A percentile compares a stretch with the other conserved stretches of the same genome.
Evolutionary conservation across 768 basidiomycete genomes (phyloP).

Genomic region (Cystofilobasidium bisporidii): DNA sequence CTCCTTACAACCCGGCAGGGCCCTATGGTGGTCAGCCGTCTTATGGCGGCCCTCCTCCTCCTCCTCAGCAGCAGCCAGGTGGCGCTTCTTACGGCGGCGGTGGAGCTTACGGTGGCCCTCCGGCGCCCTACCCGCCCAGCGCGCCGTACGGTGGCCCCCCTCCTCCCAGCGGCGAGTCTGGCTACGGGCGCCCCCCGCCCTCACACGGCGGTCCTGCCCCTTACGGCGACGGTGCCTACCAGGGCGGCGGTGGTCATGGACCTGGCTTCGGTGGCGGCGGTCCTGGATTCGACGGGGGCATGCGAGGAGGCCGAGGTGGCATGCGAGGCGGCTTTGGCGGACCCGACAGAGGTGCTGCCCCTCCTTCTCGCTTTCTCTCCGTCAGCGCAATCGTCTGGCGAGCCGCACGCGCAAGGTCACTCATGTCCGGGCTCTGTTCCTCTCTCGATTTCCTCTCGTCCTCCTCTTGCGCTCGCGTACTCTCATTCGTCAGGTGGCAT

Average conservation of each 20-base stretch:
- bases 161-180: background rate
- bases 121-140: too few relatives aligned
- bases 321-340: conserved; percentile 1
- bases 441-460: background rate
- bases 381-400: too few relatives aligned
- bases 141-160: conserved; percentile 1
- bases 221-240: background rate
- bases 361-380: background rate
- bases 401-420: background rate
- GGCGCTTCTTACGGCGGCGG: background rate
- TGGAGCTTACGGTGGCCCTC: background rate
- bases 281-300: conserved; percentile 13
- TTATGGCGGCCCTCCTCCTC: background rate
- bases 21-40: too few relatives aligned
- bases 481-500: background rate
- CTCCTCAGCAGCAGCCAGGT: background rate
- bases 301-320: background rate
- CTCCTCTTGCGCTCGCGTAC: background rate
- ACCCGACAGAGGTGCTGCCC: background rate
- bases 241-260: conserved; percentile 6
- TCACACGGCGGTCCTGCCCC: background rate
- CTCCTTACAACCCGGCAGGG: background rate
- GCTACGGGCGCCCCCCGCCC: conserved; percentile 1
- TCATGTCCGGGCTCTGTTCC: background rate
- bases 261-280: conserved; percentile 19